Base-by-base conservation (phyloP, 371 early-diverging fungal species). In the Umbelopsis sp. region DNA sequence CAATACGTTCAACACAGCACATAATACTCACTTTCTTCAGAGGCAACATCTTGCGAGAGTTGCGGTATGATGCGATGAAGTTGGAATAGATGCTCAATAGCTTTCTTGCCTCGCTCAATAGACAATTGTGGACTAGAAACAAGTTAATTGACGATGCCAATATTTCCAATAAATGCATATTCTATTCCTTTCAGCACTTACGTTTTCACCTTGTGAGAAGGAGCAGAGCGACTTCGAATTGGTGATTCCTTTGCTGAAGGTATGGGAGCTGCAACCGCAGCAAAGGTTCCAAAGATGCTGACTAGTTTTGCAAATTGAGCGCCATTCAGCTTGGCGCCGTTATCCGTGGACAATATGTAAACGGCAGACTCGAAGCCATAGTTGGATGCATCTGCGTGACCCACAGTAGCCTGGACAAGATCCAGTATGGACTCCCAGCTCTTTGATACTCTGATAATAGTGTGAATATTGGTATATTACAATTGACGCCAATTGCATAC, bases 261-360 rank as follows among this genome's bases (percentile, higher is more conserved):
- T 16, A 29, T 57, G 29, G 57, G 57, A 8, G 57, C 57, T 12
- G 57, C 64, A 64, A 80, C 79, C 16, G 87, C 77, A 11, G 80
- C 80, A 63, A 87, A 86, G 4, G 78, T 76, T 51, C 86, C 80
- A 69, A 91, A 71, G 11, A 91, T 66, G 65, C 89, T 90, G 4
- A 91, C 90, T 67, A 86, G 85, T 32, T 89, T 90, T 9, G 83
- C 86, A 80, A 91, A 91, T 68, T 85, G 88, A 57, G 89, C 88
- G 14, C 68, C 75, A 63, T 72, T 68, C 24, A 73, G 74, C 41
- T 74, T 76, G 50, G 80, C 70, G 10, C 80, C 85, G 4, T 76
- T 68, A 32, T 75, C 73, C 52, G 85, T 86, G 2, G 79, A 73
- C 10, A 91, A 74, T 51, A 89, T 74, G 63, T 84, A 71, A 45